phyloP scores from a whole-genome alignment of 331 rosid species.

The Acacia pycnantha region DNA sequence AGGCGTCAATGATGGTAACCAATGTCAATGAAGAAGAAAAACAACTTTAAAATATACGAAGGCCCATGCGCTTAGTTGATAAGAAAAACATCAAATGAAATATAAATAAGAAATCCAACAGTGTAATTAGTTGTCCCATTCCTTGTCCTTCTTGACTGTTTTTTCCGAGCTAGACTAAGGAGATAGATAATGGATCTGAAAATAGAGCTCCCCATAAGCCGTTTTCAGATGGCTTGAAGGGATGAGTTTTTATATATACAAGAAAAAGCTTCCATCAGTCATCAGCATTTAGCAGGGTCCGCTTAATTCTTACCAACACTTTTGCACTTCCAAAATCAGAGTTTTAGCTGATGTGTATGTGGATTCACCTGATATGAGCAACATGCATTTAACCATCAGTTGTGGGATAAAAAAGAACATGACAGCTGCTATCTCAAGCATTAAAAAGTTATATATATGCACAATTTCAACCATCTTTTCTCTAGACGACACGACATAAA shows the following conservation, averaged over 20 bases:
- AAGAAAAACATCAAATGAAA: too few relatives aligned
- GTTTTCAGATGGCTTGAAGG: too few relatives aligned
- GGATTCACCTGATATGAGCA: conserved; percentile 77
- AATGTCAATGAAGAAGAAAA: not conserved
- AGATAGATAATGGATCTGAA: too few relatives aligned
- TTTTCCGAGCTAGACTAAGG: too few relatives aligned
- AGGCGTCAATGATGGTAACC: not conserved
- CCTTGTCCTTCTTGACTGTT: too few relatives aligned
- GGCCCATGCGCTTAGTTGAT: too few relatives aligned
- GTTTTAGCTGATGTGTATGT: conserved; percentile 86
- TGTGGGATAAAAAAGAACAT: not conserved
- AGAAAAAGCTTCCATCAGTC: conserved; percentile 22
- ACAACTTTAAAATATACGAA: too few relatives aligned
- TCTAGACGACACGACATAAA: conserved; percentile 12
- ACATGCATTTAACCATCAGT: conserved; percentile 24
- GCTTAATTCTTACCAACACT: conserved; percentile 65
- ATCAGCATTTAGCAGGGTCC: not conserved
- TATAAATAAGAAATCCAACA: too few relatives aligned
- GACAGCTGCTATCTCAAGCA: conserved; percentile 5
- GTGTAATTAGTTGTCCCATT: too few relatives aligned
- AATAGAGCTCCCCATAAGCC: too few relatives aligned
- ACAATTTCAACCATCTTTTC: conserved; percentile 17
- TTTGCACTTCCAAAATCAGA: conserved; percentile 95
- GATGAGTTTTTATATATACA: too few relatives aligned
- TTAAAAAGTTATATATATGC: not conserved